phyloP scores from a whole-genome alignment of 139 green algal genomes.

The Closterium sp. region DNA sequence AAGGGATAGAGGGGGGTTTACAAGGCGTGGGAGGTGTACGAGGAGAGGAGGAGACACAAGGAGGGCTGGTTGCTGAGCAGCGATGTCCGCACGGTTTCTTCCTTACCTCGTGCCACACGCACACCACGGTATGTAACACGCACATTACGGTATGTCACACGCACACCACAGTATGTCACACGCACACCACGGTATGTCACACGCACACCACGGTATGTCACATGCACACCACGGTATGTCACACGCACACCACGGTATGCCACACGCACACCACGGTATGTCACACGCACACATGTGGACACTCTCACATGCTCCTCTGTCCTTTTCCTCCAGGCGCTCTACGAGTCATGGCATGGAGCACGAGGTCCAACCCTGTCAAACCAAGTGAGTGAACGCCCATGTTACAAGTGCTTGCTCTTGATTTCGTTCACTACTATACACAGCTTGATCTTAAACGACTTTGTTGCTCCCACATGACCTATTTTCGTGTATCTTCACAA shows the following conservation, averaged over 20 bases:
- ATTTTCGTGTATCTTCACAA: too few relatives aligned
- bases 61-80: background rate
- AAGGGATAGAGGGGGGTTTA: background rate
- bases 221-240: background rate
- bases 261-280: background rate
- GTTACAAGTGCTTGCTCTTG: too few relatives aligned
- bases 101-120: background rate
- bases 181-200: background rate
- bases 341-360: too few relatives aligned
- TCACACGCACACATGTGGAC: background rate
- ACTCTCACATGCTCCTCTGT: too few relatives aligned
- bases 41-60: background rate
- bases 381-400: background rate
- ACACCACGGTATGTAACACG: background rate
- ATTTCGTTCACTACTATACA: too few relatives aligned
- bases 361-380: too few relatives aligned
- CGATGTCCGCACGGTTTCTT: background rate
- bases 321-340: too few relatives aligned
- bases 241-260: background rate
- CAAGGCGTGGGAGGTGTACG: too few relatives aligned
- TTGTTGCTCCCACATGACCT: too few relatives aligned
- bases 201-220: background rate
- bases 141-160: background rate
- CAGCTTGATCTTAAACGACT: too few relatives aligned
- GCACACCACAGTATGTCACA: background rate